A percentile compares a stretch with the other conserved stretches of the same genome.
Conservation (phyloP, 2,329 filamentous ascomycete genomes). For the Venturia carpophila region DNA sequence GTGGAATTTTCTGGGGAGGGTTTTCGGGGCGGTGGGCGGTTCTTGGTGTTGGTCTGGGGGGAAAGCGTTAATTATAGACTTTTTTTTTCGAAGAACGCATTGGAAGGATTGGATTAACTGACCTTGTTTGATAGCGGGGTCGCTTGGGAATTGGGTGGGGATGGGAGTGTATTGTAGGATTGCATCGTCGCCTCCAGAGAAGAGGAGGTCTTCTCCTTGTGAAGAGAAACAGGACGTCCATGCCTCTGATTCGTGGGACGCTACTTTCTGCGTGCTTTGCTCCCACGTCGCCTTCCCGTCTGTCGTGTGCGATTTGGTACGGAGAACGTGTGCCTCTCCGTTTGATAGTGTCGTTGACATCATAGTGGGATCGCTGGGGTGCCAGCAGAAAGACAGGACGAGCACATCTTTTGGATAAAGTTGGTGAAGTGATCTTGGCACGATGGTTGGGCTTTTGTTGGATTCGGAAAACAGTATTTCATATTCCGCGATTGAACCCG, state of each 20-base stretch:
- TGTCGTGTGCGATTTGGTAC: constrained; percentile 20
- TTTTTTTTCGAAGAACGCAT: too few species aligned
- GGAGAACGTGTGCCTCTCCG: constrained; percentile 46
- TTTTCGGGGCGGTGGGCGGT: too few species aligned
- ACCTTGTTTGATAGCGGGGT: too few species aligned
- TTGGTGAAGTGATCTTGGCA: constrained; percentile 24
- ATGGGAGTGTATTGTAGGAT: constrained; percentile 34
- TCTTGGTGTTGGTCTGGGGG: neutral
- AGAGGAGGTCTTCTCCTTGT: constrained; percentile 38
- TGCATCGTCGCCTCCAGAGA: constrained; percentile 72
- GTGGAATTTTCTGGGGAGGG: constrained; percentile 47
- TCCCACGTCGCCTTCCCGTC: constrained; percentile 22
- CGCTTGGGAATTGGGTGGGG: constrained; percentile 21
- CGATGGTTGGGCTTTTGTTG: neutral
- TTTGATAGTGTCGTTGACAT: constrained; percentile 66
- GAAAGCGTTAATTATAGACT: too few species aligned
- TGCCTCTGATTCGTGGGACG: constrained; percentile 52
- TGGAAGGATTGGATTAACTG: too few species aligned
- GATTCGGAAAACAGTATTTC: constrained; percentile 31
- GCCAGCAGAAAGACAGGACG: constrained; percentile 67
- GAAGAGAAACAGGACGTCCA: constrained; percentile 58
- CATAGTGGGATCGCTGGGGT: constrained; percentile 47
- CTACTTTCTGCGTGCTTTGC: neutral
- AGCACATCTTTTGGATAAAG: constrained; percentile 52
- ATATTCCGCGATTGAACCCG: constrained; percentile 61